phyloP scores from a whole-genome alignment of 2,329 filamentous ascomycete species.

The Aureobasidium namibiae region DNA sequence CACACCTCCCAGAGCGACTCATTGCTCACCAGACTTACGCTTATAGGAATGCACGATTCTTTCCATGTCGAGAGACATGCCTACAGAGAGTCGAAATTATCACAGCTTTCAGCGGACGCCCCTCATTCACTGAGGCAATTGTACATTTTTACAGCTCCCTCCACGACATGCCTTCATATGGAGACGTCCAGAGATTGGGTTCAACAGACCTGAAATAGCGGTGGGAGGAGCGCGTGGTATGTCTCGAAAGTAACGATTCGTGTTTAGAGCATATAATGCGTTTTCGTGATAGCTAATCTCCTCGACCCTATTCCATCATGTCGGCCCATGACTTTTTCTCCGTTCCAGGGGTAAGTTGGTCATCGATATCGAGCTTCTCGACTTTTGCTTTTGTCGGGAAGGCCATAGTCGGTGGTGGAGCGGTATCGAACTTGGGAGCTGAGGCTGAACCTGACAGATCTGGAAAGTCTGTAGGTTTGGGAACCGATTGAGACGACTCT shows the following conservation, averaged over 20 bases:
- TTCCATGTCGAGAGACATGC: too few relatives aligned
- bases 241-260: neutral
- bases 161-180: too few relatives aligned
- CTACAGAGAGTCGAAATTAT: too few relatives aligned
- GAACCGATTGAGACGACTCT: constrained; percentile 21
- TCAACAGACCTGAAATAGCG: neutral
- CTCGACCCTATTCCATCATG: constrained; percentile 14
- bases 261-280: neutral
- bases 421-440: constrained; percentile 22
- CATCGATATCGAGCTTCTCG: neutral
- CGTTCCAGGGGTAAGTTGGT: neutral
- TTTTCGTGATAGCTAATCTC: neutral
- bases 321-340: constrained; percentile 16
- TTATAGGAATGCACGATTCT: too few relatives aligned
- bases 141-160: too few relatives aligned
- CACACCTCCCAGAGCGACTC: too few relatives aligned
- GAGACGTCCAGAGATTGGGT: too few relatives aligned
- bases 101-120: too few relatives aligned
- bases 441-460: constrained; percentile 31
- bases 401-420: constrained; percentile 1
- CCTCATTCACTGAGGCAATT: too few relatives aligned
- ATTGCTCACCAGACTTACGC: too few relatives aligned
- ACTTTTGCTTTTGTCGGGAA: constrained; percentile 12
- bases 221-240: neutral
- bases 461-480: constrained; percentile 38